phyloP scores from a whole-genome alignment of 176 grass and related monocot genomes.

The Urochloa ruziziensis region DNA sequence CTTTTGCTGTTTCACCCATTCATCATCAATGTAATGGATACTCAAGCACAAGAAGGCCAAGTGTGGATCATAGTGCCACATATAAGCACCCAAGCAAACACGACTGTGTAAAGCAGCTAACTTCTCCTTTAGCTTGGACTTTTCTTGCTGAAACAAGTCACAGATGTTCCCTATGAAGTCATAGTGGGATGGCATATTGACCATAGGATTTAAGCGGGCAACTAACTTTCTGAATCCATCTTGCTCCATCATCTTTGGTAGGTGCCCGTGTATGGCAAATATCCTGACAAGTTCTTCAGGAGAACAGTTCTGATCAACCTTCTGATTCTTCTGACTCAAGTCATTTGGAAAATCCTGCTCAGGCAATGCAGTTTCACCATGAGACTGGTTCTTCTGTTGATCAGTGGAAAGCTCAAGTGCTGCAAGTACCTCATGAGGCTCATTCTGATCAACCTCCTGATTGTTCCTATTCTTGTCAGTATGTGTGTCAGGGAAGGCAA shows the following conservation, averaged over 20 bases:
- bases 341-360: not conserved
- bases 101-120: slow-evolving; percentile 9
- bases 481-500: not conserved
- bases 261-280: slow-evolving; percentile 15
- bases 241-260: slow-evolving; percentile 5
- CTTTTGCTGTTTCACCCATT: slow-evolving; percentile 27
- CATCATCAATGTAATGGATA: slow-evolving; percentile 29
- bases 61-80: slow-evolving; percentile 27
- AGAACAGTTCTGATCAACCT: not conserved
- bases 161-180: not conserved
- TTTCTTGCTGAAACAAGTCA: slow-evolving; percentile 29
- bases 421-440: not conserved
- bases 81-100: slow-evolving; percentile 29
- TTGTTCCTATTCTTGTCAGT: not conserved
- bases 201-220: slow-evolving; percentile 24
- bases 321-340: not conserved
- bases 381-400: not conserved
- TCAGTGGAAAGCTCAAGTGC: not conserved
- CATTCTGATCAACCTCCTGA: slow-evolving; percentile 15
- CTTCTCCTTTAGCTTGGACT: slow-evolving; percentile 38
- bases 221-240: slow-evolving; percentile 18
- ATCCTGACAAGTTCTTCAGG: slow-evolving; percentile 16
- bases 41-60: slow-evolving; percentile 25
- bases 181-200: not conserved
- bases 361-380: not conserved